Percentiles rank a stretch among this genome's conserved stretches.
Conservation (phyloP, 1,284 basidiomycete genomes). For the Ceratobasidium sp. region DNA sequence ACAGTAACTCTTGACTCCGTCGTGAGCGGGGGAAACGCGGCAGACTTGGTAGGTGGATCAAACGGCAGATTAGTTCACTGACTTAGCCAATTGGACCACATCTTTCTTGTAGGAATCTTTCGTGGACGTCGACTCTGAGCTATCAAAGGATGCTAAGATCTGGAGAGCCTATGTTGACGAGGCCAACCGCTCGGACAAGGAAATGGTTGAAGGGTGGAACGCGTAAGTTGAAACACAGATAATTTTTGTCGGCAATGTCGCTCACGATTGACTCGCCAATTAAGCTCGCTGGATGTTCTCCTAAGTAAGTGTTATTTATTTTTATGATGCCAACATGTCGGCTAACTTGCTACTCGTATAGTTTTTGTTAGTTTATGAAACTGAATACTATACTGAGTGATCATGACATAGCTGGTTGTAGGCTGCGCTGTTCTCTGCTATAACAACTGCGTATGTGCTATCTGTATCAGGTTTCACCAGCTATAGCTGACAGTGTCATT, state of each 20-base stretch:
- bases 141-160: not conserved
- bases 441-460: not conserved
- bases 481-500: not conserved
- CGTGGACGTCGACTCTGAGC: not conserved
- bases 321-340: not conserved
- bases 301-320: not conserved
- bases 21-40: no score
- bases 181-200: not conserved
- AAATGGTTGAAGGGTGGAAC: not conserved
- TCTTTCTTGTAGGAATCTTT: no score
- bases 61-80: no score
- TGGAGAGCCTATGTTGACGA: slow-evolving; percentile 12
- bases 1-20: no score
- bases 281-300: slow-evolving; percentile 4
- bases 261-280: not conserved
- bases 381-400: not conserved
- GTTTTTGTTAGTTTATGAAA: not conserved
- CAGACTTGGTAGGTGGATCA: no score
- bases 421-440: slow-evolving; percentile 11
- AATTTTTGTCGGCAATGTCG: not conserved
- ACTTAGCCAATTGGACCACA: no score
- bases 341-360: no score
- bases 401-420: not conserved
- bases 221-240: not conserved
- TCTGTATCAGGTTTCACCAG: not conserved